Evolutionary conservation across 306 rosid genomes (phyloP).

Genomic region (Cicer arietinum): DNA sequence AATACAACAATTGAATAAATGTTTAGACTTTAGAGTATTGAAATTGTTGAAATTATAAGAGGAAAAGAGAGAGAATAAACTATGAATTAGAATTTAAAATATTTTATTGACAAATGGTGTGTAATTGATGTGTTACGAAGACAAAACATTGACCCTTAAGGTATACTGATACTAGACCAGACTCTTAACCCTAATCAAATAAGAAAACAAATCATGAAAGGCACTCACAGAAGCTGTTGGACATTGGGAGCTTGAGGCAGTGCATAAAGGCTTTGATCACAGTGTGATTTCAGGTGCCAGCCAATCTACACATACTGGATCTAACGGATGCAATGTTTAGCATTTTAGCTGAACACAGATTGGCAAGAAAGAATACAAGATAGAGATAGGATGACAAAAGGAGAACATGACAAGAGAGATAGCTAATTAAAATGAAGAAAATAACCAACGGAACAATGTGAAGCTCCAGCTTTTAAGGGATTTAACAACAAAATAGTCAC

Average conservation of each 20-base stretch:
- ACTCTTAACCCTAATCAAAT: neutral
- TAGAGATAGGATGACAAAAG: neutral
- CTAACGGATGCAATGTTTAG: neutral
- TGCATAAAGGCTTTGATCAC: neutral
- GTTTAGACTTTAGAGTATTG: neutral
- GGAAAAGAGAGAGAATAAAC: conserved; percentile 8
- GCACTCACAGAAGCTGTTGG: neutral
- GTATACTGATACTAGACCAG: neutral
- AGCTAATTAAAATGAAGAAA: neutral
- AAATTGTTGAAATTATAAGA: neutral
- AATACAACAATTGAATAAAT: neutral
- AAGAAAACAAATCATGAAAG: neutral
- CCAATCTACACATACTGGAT: neutral
- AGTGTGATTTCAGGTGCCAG: neutral
- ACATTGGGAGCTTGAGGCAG: neutral
- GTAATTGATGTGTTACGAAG: neutral
- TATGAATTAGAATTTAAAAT: neutral
- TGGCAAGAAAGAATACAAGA: neutral
- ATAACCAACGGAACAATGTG: neutral
- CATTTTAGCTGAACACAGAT: neutral
- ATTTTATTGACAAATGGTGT: neutral
- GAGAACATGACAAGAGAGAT: conserved; percentile 6
- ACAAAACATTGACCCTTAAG: neutral
- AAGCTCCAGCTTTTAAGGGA: neutral
- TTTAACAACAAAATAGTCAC: neutral